Evolutionary conservation across 768 basidiomycete genomes (phyloP), one percentile per base, ranked within the genome.

Genomic region (Leucosporidium creatinivorum): DNA sequence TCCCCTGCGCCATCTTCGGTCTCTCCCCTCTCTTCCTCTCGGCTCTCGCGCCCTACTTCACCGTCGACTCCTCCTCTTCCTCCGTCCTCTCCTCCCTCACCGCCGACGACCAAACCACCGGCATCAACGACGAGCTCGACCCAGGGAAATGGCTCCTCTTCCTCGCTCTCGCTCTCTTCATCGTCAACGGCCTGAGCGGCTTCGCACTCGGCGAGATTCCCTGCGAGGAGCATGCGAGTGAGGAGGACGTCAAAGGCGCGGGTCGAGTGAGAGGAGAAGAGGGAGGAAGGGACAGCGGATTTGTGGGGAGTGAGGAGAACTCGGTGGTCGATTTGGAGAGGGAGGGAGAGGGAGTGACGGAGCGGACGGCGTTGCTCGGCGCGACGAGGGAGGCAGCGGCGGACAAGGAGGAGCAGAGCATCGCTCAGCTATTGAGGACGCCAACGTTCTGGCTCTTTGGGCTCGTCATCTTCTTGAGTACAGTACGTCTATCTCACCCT

Each of bases 1-100:
- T 73, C 7, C 70, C 70, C 1, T 72, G 67, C 51, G 70, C 73
- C 39, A 57, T 73, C 47, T 73, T 75, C 33, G 74, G 74, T 8
- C 63, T 73, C 23, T 70, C 68, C 4, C 74, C 74, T 4, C 67
- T 75, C 8, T 69, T 74, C 59, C 71, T 75, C 13, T 70, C 70
- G 4, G 30, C 66, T 31, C 61, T 75, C 49, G 72, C 72, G 17
- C 61, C 64, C 8, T 63, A 61, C 54, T 72, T 68, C 63, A 72
- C 67, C 44, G 51, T 44, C 59, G 49, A 47, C 59, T 58, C 58
- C 36, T 8, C 63, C 8, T n/a, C 65, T 0, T 33, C 47, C 54
- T 60, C 36, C 30, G 50, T 61, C 33, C 33, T 33, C 58, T 68
- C 66, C 62, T 66, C 67, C 44, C 9, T 15, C 47, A 30, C 59